Conservation (phyloP, 176 grass and related monocot species). For the Tuctoria greenei region DNA sequence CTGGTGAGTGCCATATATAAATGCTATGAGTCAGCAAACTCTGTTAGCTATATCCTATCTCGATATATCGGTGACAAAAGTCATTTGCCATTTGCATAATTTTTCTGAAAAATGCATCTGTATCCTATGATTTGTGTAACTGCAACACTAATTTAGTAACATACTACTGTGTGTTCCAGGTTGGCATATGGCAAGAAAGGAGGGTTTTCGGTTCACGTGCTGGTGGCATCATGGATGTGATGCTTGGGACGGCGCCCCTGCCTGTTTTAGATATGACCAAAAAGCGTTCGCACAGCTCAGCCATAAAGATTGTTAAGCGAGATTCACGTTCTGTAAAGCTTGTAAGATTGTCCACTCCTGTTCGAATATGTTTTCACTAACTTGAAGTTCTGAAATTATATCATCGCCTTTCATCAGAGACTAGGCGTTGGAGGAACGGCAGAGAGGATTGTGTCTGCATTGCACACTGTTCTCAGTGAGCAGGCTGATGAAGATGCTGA, state of each 20-base stretch:
- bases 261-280: conserved; percentile 85
- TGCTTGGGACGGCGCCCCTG: conserved; percentile 70
- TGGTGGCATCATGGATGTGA: conserved; percentile 73
- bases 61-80: neutral
- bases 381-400: conserved; percentile 18
- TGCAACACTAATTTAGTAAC: conserved; percentile 9
- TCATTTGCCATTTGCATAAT: neutral
- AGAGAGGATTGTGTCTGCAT: conserved; percentile 83
- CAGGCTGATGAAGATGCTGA: conserved; percentile 61
- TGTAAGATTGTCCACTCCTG: conserved; percentile 50
- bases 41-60: neutral
- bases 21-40: conserved; percentile 14
- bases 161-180: conserved; percentile 46
- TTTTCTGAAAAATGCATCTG: neutral
- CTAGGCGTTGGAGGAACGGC: conserved; percentile 73
- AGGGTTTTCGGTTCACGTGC: conserved; percentile 95
- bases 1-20: conserved; percentile 53
- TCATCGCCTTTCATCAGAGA: conserved; percentile 61
- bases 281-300: conserved; percentile 66
- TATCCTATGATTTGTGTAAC: conserved; percentile 1
- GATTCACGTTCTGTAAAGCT: conserved; percentile 84
- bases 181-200: conserved; percentile 98
- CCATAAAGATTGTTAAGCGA: conserved; percentile 77
- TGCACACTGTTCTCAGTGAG: conserved; percentile 68
- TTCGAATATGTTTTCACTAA: conserved; percentile 11